Percentiles rank a stretch among this genome's conserved stretches.
phyloP scores from a whole-genome alignment of 768 basidiomycete genomes.

The Panaeolus cyanescens region DNA sequence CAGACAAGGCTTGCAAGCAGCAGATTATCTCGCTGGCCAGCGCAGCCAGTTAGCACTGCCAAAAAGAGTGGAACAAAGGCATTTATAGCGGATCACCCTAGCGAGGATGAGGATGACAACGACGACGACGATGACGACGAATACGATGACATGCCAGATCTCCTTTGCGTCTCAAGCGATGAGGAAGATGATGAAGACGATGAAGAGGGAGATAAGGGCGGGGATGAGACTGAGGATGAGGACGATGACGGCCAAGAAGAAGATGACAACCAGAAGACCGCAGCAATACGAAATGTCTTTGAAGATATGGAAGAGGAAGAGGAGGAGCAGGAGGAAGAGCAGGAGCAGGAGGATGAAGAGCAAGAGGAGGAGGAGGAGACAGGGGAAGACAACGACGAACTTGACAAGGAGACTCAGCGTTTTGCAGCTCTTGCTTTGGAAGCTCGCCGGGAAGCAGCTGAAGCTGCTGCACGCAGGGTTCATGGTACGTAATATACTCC shows the following conservation, averaged over 20 bases:
- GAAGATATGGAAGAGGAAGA: neutral
- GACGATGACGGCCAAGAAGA: neutral
- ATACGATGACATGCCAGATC: no score
- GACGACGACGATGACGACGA: neutral
- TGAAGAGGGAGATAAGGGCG: no score
- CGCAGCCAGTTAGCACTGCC: no score
- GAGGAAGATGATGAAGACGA: neutral
- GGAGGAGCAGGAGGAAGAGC: neutral
- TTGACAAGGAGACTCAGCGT: no score
- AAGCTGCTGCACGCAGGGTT: neutral
- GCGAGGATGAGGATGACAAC: neutral
- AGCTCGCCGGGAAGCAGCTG: neutral
- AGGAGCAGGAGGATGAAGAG: neutral
- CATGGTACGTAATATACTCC: slow-evolving; percentile 3
- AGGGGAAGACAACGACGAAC: no score
- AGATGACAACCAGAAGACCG: no score
- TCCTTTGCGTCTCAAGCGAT: neutral
- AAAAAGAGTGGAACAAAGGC: no score
- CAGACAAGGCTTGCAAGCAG: neutral
- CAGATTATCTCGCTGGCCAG: neutral
- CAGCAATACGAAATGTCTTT: no score
- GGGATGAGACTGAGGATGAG: neutral
- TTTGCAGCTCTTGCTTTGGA: neutral
- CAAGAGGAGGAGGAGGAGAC: no score
- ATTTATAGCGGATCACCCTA: neutral